Evolutionary conservation across 129 eudicot genomes (phyloP), one percentile per base, ranked within the genome.

Genomic region (Flaveria trinervia): DNA sequence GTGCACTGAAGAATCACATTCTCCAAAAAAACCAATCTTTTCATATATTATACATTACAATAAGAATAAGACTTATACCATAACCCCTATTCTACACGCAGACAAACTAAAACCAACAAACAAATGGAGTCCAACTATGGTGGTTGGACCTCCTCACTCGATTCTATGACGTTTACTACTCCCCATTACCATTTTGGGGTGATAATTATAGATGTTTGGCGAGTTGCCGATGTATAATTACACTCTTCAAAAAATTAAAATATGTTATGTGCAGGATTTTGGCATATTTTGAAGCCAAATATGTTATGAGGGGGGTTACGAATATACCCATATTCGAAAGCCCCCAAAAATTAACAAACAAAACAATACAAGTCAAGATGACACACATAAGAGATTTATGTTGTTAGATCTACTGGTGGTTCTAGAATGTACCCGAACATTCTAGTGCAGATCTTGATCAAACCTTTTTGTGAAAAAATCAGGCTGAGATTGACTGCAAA

Each of bases 351-450:
- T 69, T 46, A 76, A 83, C 82, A 88, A 82, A 88, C 84, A 23
- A 86, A 76, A 65, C 85, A 89, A 85, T 77, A 60, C 84, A 48
- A 46, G 71, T 80, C 80, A 80, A 73, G 51, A 52, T 33, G 22
- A 66, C 65, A 76, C 41, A 59, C 50, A 28, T 44, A 9, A 26
- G 51, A 71, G 56, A 76, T 9, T 64, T 64, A 64, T 62, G 68
- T 69, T 33, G 78, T 75, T 76, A 83, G 91, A 87, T 83, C 89
- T 72, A 73, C 84, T 76, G 48, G 76, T 65, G 66, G 84, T 28
- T 72, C 89, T 84, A 81, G 90, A 85, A 84, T 81, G 93, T 85
- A 77, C 88, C 90, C n/a, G 74, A 77, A 92, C 92, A 80, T 83
- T 78, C 98, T 82, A 85, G 82, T 79, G 85, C 92, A 88, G 89